These are phyloP conservation scores for Phaeosphaeria sp. DNA, from an alignment of 2,329 filamentous ascomycete species.

Conservation along the genomic window DNA sequence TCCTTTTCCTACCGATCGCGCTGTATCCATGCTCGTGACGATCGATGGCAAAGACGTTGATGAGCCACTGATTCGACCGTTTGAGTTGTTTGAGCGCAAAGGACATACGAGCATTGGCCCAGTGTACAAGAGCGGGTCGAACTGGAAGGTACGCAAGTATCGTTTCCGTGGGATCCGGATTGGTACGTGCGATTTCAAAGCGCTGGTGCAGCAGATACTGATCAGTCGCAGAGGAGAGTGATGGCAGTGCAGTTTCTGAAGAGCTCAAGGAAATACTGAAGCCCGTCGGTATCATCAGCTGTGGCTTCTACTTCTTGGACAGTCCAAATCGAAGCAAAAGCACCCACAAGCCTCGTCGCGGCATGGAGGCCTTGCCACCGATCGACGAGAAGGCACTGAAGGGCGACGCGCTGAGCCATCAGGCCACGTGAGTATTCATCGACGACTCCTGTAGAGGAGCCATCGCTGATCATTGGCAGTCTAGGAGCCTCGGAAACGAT, in stretches of 20 bases:
- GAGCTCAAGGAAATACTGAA: conserved; percentile 7
- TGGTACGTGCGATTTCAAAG: conserved; percentile 1
- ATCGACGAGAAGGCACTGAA: conserved; percentile 25
- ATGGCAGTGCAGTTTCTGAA: not conserved
- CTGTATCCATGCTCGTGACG: conserved; percentile 15
- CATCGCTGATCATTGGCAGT: conserved; percentile 1
- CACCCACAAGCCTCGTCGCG: conserved; percentile 7
- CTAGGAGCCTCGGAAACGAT: conserved; percentile 5
- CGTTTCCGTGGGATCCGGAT: conserved; percentile 16
- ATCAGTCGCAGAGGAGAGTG: conserved; percentile 4
- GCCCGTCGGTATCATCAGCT: conserved; percentile 18
- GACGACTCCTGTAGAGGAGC: not conserved
- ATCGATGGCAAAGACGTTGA: conserved; percentile 27
- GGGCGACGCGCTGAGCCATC: conserved; percentile 16
- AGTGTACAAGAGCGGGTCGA: conserved; percentile 1
- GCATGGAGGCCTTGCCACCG: conserved; percentile 20
- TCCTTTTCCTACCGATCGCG: conserved; percentile 9
- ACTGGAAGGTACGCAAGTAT: conserved; percentile 18
- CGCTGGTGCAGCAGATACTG: not conserved
- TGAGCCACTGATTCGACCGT: conserved; percentile 6
- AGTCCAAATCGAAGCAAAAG: not conserved
- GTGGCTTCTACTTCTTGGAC: conserved; percentile 18
- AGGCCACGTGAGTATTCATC: conserved; percentile 10
- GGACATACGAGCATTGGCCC: conserved; percentile 8
- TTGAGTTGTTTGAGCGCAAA: conserved; percentile 6